phyloP scores from a whole-genome alignment of 257 asterid genomes.

The Primulina huaijiensis region DNA sequence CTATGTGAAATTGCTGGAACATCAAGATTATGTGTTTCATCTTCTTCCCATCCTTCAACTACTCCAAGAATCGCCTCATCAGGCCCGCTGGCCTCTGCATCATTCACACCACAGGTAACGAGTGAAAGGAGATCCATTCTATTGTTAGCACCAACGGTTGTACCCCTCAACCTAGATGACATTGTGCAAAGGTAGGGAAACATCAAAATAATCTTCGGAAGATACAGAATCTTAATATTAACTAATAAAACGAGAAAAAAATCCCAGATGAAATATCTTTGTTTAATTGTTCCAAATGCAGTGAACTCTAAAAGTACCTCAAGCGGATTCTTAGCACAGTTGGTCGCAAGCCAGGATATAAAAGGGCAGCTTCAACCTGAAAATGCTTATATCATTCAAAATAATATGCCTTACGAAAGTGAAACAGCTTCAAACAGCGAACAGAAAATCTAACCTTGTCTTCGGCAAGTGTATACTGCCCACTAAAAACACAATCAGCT shows the following conservation, averaged over 20 bases:
- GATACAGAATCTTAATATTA: neutral
- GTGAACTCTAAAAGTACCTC: conserved; percentile 43
- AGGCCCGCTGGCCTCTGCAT: conserved; percentile 55
- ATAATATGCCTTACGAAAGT: neutral
- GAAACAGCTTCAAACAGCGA: neutral
- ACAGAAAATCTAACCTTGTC: conserved; percentile 57
- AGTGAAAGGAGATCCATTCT: conserved; percentile 81
- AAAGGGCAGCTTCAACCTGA: conserved; percentile 91
- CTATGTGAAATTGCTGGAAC: conserved; percentile 87
- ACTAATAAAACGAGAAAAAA: neutral
- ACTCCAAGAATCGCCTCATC: conserved; percentile 80
- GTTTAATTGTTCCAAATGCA: neutral
- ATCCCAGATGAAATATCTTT: neutral
- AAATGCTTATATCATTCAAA: conserved; percentile 10
- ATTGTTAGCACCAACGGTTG: conserved; percentile 77
- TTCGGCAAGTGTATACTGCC: conserved; percentile 75
- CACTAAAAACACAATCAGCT: conserved; percentile 62
- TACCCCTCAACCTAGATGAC: conserved; percentile 75
- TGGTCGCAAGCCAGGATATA: conserved; percentile 94
- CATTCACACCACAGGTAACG: conserved; percentile 79
- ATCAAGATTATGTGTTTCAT: conserved; percentile 90
- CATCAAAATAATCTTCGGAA: neutral
- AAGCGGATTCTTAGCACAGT: conserved; percentile 85
- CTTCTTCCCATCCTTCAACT: conserved; percentile 89
- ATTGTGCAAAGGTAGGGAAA: neutral